Evolutionary conservation across 176 grass and related monocot species (phyloP).

Genomic region (Paspalum vaginatum): DNA sequence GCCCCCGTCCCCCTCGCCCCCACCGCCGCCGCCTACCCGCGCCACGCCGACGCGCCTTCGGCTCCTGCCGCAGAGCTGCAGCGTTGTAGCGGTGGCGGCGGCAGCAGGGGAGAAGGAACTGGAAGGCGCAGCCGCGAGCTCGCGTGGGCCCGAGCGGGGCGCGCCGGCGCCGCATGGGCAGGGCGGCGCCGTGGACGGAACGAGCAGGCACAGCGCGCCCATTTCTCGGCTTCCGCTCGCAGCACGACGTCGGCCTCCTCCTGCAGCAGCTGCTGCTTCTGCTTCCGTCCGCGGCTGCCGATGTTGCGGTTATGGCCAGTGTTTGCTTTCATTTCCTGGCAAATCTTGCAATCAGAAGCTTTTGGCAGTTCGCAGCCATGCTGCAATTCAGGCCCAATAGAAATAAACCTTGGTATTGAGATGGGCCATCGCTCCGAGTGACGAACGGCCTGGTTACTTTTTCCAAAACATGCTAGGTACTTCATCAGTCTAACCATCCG

Average conservation of each 20-base stretch:
- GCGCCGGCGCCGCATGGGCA: conserved; percentile 15
- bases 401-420: neutral
- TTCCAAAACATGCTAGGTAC: too few species aligned
- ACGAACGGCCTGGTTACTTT: too few species aligned
- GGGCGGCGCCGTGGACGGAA: conserved; percentile 18
- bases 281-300: conserved; percentile 6
- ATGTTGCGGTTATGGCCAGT: conserved; percentile 31
- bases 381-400: neutral
- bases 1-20: conserved; percentile 17
- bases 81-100: neutral
- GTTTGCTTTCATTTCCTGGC: neutral
- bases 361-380: neutral
- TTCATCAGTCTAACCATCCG: too few species aligned
- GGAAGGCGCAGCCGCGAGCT: neutral
- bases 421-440: neutral
- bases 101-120: neutral
- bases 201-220: conserved; percentile 55
- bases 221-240: conserved; percentile 27
- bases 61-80: neutral
- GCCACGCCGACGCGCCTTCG: conserved; percentile 3
- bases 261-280: neutral
- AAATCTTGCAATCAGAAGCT: neutral
- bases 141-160: neutral
- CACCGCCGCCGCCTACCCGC: conserved; percentile 11
- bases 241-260: neutral